Base-by-base conservation (phyloP, 805 yeast genomes). In the Lipomyces chichibuensis region DNA sequence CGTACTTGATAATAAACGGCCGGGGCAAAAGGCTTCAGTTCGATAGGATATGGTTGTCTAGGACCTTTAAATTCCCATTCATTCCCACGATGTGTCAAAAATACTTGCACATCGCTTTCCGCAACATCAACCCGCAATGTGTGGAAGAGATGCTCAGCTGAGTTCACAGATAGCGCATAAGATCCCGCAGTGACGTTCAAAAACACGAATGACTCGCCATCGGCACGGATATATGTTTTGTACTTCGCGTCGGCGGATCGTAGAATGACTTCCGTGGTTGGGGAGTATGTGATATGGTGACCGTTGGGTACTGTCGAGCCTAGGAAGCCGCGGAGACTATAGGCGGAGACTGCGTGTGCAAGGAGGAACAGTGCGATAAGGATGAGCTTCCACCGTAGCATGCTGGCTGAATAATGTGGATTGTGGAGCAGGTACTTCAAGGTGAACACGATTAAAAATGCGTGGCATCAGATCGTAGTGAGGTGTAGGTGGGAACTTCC, bases 31-130 rank as follows among this genome's bases (percentile, higher is more conserved):
- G 77, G 75, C 1, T 57, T 66, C 37, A 79, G 57, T 23, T 65
- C 72, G 33, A 79, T 65, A 2, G 82, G 82, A 61, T 72, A 74
- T 4, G 69, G 66, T 11, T 73, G 76, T 8, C 73, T 29, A 1
- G 79, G 76, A 2, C 81, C 80, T 11, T 65, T 64, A 37, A 71
- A 74, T 25, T 51, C 65, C 49, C 75, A 62, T 27, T 71, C 73
- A 53, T 76, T 77, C 52, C 79, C 80, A 3, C 67, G 63, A 23
- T 67, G 64, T 13, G 75, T 68, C 63, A 71, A 61, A 59, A 71
- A 72, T 39, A 77, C 76, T 35, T 59, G 68, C 39, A 76, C 65
- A 3, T 67, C 79, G 11, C 63, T 73, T 2, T 71, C 66, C 7
- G 59, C 66, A 32, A 74, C 71, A 7, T 70, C 67, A 13, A 71